Evolutionary conservation across 306 rosid species (phyloP).

Genomic region (Mimosa pudica): DNA sequence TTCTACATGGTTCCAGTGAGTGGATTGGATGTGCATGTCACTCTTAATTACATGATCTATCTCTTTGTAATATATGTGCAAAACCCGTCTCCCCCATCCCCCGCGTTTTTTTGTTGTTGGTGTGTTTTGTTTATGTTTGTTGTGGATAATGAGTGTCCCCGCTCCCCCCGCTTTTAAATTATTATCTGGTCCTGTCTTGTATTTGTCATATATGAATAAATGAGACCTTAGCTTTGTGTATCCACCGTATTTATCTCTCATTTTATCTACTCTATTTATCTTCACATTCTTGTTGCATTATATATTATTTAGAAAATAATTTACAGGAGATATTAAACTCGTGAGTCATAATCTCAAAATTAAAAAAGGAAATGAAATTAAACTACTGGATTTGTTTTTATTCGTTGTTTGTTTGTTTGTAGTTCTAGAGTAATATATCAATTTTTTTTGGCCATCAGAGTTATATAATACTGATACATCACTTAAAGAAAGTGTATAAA

Average conservation of each 20-base stretch:
- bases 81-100: no score
- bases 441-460: no score
- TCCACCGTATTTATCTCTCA: not conserved
- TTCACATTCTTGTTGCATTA: no score
- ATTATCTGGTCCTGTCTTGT: slow-evolving; percentile 34
- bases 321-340: no score
- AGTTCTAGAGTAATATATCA: no score
- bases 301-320: no score
- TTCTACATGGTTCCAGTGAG: slow-evolving; percentile 57
- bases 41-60: not conserved
- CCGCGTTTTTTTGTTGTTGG: no score
- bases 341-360: no score
- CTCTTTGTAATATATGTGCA: not conserved
- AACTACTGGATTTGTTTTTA: no score
- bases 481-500: not conserved
- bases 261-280: not conserved
- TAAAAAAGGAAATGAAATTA: no score
- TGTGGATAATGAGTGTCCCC: not conserved
- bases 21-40: not conserved
- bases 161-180: not conserved
- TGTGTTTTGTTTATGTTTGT: not conserved
- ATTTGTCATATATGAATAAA: slow-evolving; percentile 37
- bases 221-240: slow-evolving; percentile 25
- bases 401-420: no score
- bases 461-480: no score